Evolutionary conservation across 2,329 filamentous ascomycete species (phyloP), one percentile per base, ranked within the genome.

Genomic region (Talaromyces sp.): DNA sequence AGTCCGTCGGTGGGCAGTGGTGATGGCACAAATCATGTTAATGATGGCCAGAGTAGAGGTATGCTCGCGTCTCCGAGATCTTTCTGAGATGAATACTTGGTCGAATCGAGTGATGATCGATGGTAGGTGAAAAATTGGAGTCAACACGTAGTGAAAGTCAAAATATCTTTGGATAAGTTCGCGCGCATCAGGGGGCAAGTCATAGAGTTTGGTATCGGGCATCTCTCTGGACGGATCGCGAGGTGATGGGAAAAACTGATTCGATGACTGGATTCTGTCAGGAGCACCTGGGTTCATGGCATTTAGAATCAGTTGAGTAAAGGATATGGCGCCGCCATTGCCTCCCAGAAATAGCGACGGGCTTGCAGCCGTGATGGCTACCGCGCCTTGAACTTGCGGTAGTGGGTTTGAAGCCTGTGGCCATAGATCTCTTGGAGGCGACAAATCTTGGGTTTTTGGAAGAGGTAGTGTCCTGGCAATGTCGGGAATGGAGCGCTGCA

Each of bases 241-340:
- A 30, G 57, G 61, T 34, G 61, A 63, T 5, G 61, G 42, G 28
- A 60, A 63, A n/a, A 60, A 7, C 42, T 63, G 61, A 10, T 31
- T 62, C 27, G 61, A 56, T 28, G 61, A 60, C 30, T 63, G 61
- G 27, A 63, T 42, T 27, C 58, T 52, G 30, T 59, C 47, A 14
- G 57, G 50, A 9, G 57, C 54, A 54, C 56, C 61, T 4, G 61
- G 61, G 36, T 63, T 60, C 61, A 63, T 63, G 8, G 61, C 61
- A 60, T 63, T 63, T 36, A 63, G 57, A 16, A 63, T 63, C 34
- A 63, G 16, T 44, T 63, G 61, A 18, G 61, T 60, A n/a, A 63
- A 63, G 6, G 57, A 54, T 33, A 60, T 40, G 28, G 47, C 61
- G 9, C 44, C 44, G 61, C 61, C 53, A 54, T 63, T 54, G 27